Evolutionary conservation across 129 eudicot species (phyloP), one percentile per base, ranked within the genome.

Genomic region (Logfia minima): DNA sequence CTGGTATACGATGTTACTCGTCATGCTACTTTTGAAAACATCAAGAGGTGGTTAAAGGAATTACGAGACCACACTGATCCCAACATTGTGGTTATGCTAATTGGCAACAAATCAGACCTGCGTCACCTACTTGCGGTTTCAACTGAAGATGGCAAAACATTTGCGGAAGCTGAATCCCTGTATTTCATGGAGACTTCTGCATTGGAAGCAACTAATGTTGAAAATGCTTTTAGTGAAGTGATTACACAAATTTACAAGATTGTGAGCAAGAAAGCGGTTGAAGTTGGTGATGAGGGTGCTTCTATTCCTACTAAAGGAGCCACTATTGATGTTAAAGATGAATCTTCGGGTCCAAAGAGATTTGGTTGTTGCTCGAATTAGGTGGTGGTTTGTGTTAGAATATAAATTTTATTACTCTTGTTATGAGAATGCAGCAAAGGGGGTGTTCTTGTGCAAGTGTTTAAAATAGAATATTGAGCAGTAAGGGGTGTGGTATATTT

Each of bases 121-220:
- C 79, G 83, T 64, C 83, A 80, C 69, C 52, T 80, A 1, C 79
- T 80, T 4, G 83, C 83, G 4, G 83, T 80, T 16, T 64, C 79
- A 37, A 80, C 83, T 23, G 79, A 80, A 65, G 83, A 80, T 3
- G 83, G 83, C 23, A 80, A 80, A 72, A 53, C 83, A 16, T 66
- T 80, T 26, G 83, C 83, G 0, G 83, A 80, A 73, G 61, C 74
- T 5, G 83, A 80, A 63, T 80, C 83, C 63, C 83, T 80, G n/a
- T 80, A 34, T 26, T 80, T 80, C 68, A 80, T 80, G 83, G 83
- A 80, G 45, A 80, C 83, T 52, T 80, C 83, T 2, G 83, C 83
- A n/a, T 55, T 80, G 83, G 83, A 80, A 80, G 79, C 83, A 23
- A 80, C 83, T 37, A 80, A 80, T 66, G 83, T 80, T 26, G 83